Evolutionary conservation across 805 yeast species (phyloP), one percentile per base, ranked within the genome.

Genomic region (Yarrowia sp.): DNA sequence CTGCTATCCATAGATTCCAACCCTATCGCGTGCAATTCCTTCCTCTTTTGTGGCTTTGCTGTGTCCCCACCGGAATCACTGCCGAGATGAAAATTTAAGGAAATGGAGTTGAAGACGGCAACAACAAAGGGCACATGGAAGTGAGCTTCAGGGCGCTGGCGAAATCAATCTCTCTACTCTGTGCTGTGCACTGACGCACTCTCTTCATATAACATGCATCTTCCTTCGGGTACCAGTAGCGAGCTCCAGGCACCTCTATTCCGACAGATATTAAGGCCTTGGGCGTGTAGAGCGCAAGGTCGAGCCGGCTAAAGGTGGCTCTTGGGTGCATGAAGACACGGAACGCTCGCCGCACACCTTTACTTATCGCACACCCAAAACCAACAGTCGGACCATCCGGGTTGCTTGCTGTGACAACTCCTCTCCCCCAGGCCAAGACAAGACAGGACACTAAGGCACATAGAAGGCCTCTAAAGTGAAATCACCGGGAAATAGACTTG

Each of bases 11-110:
- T 33, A 46, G 52, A n/a, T 24, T 17, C 35, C 56, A 49, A 49
- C 58, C 41, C 41, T 22, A 51, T 33, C 58, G 41, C 58, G 58
- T 51, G 41, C 58, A 51, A 51, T 51, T 51, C 58, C 58, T 51
- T 51, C 58, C 58, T 49, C 56, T 33, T 51, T 51, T 51, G 58
- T 51, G 58, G 58, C 58, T 11, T 48, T 48, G 56, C 26, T n/a
- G n/a, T 51, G 58, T 51, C 41, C 58, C 41, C 41, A 33, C 58
- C 30, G 41, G 58, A 22, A 33, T 22, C 58, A 4, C 16, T 12
- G 41, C 58, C 58, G 58, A 51, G 41, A 51, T 51, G 58, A 51
- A 51, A 49, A 51, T 14, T n/a, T 7, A 19, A 17, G n/a, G 22
- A 26, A 5, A 46, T 19, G 10, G 8, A 8, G 4, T 5, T 26